Conservation (phyloP, 2,329 filamentous ascomycete genomes). For the Alternaria burnsii region DNA sequence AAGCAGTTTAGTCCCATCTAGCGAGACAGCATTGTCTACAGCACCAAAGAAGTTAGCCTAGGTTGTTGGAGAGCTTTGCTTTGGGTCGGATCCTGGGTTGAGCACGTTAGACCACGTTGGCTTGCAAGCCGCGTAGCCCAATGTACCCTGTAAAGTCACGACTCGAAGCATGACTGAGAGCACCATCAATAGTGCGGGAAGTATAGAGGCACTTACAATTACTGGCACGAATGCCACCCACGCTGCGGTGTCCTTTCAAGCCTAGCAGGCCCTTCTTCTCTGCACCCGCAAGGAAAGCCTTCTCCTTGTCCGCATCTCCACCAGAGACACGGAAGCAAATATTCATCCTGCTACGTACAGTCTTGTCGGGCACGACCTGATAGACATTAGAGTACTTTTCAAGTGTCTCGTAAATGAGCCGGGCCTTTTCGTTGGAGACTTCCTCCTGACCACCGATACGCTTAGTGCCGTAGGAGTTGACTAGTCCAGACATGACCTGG, state of each 20-base stretch:
- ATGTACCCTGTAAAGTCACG: constrained; percentile 9
- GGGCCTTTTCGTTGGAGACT: constrained; percentile 76
- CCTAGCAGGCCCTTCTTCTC: constrained; percentile 75
- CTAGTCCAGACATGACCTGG: constrained; percentile 81
- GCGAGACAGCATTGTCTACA: constrained; percentile 77
- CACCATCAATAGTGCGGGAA: constrained; percentile 8
- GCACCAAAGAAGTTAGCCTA: constrained; percentile 28
- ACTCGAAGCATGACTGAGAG: constrained; percentile 14
- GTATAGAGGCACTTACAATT: constrained; percentile 65
- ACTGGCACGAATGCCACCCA: constrained; percentile 84
- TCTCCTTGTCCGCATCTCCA: constrained; percentile 75
- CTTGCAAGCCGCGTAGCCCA: constrained; percentile 23
- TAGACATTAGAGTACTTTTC: constrained; percentile 80
- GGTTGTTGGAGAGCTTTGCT: constrained; percentile 7
- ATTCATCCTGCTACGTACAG: constrained; percentile 87
- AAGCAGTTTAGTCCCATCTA: constrained; percentile 73
- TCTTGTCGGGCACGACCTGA: constrained; percentile 77
- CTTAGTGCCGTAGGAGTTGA: constrained; percentile 68
- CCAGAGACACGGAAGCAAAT: constrained; percentile 84
- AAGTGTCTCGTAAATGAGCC: constrained; percentile 77
- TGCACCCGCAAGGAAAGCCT: constrained; percentile 78
- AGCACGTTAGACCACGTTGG: constrained; percentile 5
- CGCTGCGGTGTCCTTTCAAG: constrained; percentile 86
- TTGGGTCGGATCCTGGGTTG: constrained; percentile 10
- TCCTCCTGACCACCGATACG: constrained; percentile 81